Evolutionary conservation across 176 grass and related monocot species (phyloP).

Genomic region (Cenchrus americanus): DNA sequence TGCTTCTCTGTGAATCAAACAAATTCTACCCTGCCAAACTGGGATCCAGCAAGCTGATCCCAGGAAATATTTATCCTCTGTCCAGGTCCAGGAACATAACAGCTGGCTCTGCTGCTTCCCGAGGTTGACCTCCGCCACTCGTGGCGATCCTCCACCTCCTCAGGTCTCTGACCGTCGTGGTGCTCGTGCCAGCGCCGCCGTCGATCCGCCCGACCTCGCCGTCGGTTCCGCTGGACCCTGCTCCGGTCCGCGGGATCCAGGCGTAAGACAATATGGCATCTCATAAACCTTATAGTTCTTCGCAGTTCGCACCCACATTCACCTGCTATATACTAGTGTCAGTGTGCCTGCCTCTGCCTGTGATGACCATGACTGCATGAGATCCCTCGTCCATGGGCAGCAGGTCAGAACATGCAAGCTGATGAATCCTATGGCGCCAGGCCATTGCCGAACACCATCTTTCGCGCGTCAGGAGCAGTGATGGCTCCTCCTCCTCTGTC

Average conservation of each 20-base stretch:
- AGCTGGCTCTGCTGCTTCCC: constrained; percentile 21
- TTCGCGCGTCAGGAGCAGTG: neutral
- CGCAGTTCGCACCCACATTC: neutral
- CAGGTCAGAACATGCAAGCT: neutral
- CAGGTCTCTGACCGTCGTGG: neutral
- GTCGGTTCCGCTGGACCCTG: neutral
- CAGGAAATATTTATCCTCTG: neutral
- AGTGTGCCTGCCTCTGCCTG: neutral
- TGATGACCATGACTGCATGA: no score
- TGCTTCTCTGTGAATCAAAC: neutral
- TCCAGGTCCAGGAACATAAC: neutral
- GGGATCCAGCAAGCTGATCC: neutral
- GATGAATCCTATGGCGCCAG: neutral
- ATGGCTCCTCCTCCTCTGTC: neutral
- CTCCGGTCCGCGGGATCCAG: neutral
- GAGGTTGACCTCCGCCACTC: constrained; percentile 1
- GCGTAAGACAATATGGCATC: neutral
- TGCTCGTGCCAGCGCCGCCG: neutral
- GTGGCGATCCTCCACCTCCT: neutral
- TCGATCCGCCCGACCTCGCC: neutral
- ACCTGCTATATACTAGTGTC: neutral
- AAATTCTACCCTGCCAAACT: neutral
- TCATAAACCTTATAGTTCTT: neutral
- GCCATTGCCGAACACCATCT: neutral
- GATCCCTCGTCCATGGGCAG: neutral